Base-by-base conservation (phyloP, 768 basidiomycete genomes). In the Suillus clintonianus region DNA sequence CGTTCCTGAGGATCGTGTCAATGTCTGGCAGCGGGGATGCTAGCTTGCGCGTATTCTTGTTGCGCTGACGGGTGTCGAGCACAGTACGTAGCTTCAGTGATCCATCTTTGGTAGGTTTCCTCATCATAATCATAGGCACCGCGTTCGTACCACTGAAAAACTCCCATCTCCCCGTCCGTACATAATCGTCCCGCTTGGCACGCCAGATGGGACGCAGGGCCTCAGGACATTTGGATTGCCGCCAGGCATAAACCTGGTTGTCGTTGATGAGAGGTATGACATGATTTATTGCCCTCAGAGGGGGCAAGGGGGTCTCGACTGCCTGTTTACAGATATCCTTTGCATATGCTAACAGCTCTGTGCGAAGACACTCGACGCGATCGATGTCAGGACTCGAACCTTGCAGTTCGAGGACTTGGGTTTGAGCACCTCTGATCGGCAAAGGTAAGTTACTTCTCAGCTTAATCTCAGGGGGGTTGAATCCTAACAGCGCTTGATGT, bases 81-180 rank as follows among this genome's bases (percentile, higher is more conserved):
- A 73, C 69, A 0, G 68, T 69, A 4, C 71, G 63, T 19, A 76
- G 36, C 1, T 63, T 59, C 9, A 68, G 56, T 27, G 65, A 43
- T 2, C 73, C 71, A 13, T 69, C 67, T 10, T 63, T 61, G 0
- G 60, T 58, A 15, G 65, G 68, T 67, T 79, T 78, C 11, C 59
- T 64, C 8, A 79, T 62, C 9, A 79, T 62, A 1, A 80, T 43
- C 75, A 79, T 76, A 0, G 78, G 79, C 0, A 68, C 76, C 0
- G 78, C 71, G 32, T 77, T 78, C 0, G 63, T 60, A 0, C 71
- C 74, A 24, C 57, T 72, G 0, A 60, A 62, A 37, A 74, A 64
- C 36, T 67, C 45, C 78, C 78, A 80, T 1, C 76, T 66, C 0
- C 77, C 78, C 82, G 80, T 4, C 80, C 80, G 59, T 0, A 76